Base-by-base conservation (phyloP, 2,329 filamentous ascomycete genomes). In the Sporothrix pseudoabietina region DNA sequence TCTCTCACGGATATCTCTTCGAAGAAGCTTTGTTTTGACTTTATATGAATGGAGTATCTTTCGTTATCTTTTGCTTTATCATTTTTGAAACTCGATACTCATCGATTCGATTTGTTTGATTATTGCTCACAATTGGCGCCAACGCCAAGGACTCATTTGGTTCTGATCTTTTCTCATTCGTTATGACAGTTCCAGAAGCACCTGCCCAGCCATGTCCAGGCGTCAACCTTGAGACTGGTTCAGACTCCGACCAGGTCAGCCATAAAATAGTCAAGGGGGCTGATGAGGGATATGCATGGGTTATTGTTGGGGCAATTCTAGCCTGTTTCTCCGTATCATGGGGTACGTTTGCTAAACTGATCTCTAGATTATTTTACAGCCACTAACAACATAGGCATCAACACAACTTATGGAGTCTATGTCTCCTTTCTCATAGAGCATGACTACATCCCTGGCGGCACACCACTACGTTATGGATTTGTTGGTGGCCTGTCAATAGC, bases 401-500 rank as follows among this genome's bases (percentile, higher is more conserved):
- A 74, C 16, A 69, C 73, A 8, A 72, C 69, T 0, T 74, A 63
- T 19, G 69, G 73, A 1, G 55, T 74, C 19, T 74, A 74, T n/a
- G 63, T 69, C 10, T 74, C 73, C 2, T 74, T 72, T 32, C 32
- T 74, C 1, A 12, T 72, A 10, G 61, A 72, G 6, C 47, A 72
- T n/a, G 44, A 72, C n/a, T 69, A 44, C 10, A 54, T 74, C 16
- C 63, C 73, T 1, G 73, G 73, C 8, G 73, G 73, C 0, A 69
- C 73, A 12, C 49, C 61, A 7, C 35, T 74, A 2, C 73, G 73
- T 2, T 74, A 74, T 16, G 70, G 69, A 8, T 74, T 74, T 16
- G 73, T 74, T 19, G 73, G 73, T 19, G 73, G 73, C 1, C 69
- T 74, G 0, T 69, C 73, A 9, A 70, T 74, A 41, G 69, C 69